Percentiles rank a stretch among this genome's conserved stretches.
Conservation (phyloP, 495 filamentous ascomycete species). For the Hypoxylon lienhwacheense region DNA sequence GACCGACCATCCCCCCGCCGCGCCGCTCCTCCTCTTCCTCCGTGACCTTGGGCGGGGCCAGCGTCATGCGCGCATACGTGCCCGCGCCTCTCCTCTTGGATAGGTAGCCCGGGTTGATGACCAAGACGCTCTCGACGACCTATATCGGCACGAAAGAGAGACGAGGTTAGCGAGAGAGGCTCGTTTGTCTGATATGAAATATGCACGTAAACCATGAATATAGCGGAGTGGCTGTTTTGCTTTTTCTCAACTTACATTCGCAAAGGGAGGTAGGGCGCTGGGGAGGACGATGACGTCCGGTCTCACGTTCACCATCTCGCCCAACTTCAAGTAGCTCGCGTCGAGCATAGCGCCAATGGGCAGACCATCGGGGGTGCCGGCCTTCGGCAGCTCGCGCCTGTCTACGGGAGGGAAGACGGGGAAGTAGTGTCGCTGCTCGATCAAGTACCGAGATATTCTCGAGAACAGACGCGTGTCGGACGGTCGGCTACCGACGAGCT, state of each 20-base stretch:
- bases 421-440: constrained; percentile 88
- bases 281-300: constrained; percentile 87
- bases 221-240: too few species aligned
- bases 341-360: constrained; percentile 76
- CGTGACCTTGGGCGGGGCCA: constrained; percentile 63
- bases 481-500: constrained; percentile 61
- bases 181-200: too few species aligned
- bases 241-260: constrained; percentile 65
- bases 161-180: too few species aligned
- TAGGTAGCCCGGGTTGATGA: constrained; percentile 85
- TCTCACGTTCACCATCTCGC: constrained; percentile 80
- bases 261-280: constrained; percentile 80
- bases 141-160: too few species aligned
- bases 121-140: constrained; percentile 82
- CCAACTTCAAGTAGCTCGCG: constrained; percentile 81
- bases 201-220: too few species aligned
- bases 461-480: constrained; percentile 62
- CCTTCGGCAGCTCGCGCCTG: constrained; percentile 66
- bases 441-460: constrained; percentile 68
- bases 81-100: constrained; percentile 79
- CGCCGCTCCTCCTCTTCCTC: constrained; percentile 64
- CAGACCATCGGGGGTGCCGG: constrained; percentile 56
- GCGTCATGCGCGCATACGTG: constrained; percentile 74
- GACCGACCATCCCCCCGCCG: constrained; percentile 60
- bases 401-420: constrained; percentile 81